Evolutionary conservation across 2,329 filamentous ascomycete genomes (phyloP), one percentile per base, ranked within the genome.

Genomic region (Monilinia laxa): DNA sequence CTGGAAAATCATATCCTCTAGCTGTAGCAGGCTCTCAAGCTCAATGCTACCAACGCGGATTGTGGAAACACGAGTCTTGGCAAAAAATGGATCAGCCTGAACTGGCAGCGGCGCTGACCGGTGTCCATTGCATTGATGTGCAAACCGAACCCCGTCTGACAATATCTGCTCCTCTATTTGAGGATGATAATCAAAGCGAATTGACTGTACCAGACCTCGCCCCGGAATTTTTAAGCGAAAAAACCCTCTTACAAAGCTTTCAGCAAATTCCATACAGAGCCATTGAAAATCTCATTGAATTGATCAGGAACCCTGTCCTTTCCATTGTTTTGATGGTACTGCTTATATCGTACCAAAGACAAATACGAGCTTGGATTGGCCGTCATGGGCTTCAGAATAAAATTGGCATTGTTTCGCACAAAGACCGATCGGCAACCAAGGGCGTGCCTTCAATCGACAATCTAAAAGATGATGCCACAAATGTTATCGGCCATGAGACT

Each of bases 1-100:
- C 94, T 1, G 94, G 96, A 67, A 84, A 83, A 52, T 87, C 87
- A 11, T 98, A 97, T 73, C 95, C 95, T 4, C 84, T 94, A 12
- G 92, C 97, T 38, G 89, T 93, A 28, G 86, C 92, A 64, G 88
- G 85, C 80, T 28, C 79, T 78, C 70, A 80, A 82, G 76, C 76
- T 23, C 78, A 82, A 64, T 87, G 83, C 74, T 87, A 87, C 70
- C 80, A 81, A 59, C 81, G 81, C 64, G 81, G 82, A 67, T 87
- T 82, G 77, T 80, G 81, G 76, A 79, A 85, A 60, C 72, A 73
- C 55, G 64, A 71, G n/a, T 66, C 72, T n/a, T 76, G 77, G 73
- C 73, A 77, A 66, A 67, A 74, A n/a, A 67, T 75, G 66, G 74
- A 74, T 59, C 60, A 76, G 16, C 76, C 77, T 1, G 84, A 87